A percentile compares a stretch with the other conserved stretches of the same genome.
Evolutionary conservation across 140 eudicot genomes (phyloP).

Genomic region (Senecio squalidus): DNA sequence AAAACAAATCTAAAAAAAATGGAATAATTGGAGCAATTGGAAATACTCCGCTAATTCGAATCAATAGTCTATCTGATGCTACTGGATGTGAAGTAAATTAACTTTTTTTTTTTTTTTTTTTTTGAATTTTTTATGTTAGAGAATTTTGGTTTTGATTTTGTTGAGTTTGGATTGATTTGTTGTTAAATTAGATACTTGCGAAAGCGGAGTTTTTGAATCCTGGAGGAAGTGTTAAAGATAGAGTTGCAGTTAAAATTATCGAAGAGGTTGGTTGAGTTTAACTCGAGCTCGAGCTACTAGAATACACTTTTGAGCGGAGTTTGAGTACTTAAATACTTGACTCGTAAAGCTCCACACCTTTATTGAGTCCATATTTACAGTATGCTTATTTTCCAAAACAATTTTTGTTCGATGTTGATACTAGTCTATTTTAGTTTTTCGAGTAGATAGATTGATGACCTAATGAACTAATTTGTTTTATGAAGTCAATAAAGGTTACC

Average conservation of each 20-base stretch:
- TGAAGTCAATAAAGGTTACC: background rate
- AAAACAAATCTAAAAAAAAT: constrained; percentile 8
- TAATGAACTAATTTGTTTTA: background rate
- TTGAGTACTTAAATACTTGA: no score
- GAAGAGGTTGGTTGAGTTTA: constrained; percentile 60
- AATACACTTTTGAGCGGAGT: no score
- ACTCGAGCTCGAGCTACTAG: no score
- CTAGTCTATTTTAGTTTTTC: no score
- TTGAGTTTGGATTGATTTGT: no score
- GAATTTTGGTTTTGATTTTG: constrained; percentile 7
- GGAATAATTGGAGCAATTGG: constrained; percentile 82
- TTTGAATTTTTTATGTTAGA: background rate
- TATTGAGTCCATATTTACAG: no score
- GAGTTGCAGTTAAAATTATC: constrained; percentile 83
- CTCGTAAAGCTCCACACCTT: no score
- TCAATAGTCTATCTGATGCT: constrained; percentile 85
- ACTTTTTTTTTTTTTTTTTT: background rate
- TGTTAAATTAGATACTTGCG: constrained; percentile 70
- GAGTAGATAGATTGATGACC: constrained; percentile 4
- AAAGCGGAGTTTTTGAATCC: constrained; percentile 97
- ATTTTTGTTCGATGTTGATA: no score
- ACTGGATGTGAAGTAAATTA: constrained; percentile 80
- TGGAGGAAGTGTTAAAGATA: constrained; percentile 98
- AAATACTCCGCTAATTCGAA: constrained; percentile 88
- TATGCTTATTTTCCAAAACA: no score